A percentile compares a stretch with the other conserved stretches of the same genome.
Evolutionary conservation across 164 flowering plant species (phyloP).

Genomic region (Tinospora cordifolia): DNA sequence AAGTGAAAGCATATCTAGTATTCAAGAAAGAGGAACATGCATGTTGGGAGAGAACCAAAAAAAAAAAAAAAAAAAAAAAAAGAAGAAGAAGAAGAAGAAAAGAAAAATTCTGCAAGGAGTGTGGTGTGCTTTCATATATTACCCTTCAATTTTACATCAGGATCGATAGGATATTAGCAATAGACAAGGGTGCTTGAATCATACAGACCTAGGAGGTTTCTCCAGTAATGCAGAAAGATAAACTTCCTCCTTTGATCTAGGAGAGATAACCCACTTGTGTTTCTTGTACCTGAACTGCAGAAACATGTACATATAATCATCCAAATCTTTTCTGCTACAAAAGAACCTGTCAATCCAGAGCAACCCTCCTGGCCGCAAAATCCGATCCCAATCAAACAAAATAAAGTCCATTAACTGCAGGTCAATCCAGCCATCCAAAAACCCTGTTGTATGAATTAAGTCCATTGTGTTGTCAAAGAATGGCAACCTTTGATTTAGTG

Average conservation of each 20-base stretch:
- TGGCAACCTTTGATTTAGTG: conserved; percentile 77
- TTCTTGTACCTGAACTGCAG: conserved; percentile 87
- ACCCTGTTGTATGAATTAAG: conserved; percentile 76
- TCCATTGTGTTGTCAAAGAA: conserved; percentile 94
- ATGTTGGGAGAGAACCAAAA: too few relatives aligned
- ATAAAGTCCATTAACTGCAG: conserved; percentile 69
- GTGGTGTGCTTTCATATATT: too few relatives aligned
- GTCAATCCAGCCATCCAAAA: conserved; percentile 85
- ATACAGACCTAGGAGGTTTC: conserved; percentile 75
- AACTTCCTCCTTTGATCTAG: conserved; percentile 66
- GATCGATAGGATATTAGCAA: too few relatives aligned
- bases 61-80: too few relatives aligned
- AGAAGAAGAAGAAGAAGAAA: too few relatives aligned
- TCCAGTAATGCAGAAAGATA: conserved; percentile 82
- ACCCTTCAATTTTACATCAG: too few relatives aligned
- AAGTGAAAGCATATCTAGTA: too few relatives aligned
- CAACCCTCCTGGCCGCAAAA: conserved; percentile 84
- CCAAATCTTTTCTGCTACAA: conserved; percentile 59
- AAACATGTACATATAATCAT: conserved; percentile 92
- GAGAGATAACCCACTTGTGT: conserved; percentile 66
- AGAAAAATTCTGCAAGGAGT: too few relatives aligned
- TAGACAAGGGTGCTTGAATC: conserved; percentile 13
- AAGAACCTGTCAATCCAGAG: conserved; percentile 83
- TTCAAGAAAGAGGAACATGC: too few relatives aligned
- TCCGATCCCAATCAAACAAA: conserved; percentile 82